Percentiles rank a stretch among this genome's conserved stretches.
Evolutionary conservation across 2,329 filamentous ascomycete genomes (phyloP).

Genomic region (Fusarium vanettenii): DNA sequence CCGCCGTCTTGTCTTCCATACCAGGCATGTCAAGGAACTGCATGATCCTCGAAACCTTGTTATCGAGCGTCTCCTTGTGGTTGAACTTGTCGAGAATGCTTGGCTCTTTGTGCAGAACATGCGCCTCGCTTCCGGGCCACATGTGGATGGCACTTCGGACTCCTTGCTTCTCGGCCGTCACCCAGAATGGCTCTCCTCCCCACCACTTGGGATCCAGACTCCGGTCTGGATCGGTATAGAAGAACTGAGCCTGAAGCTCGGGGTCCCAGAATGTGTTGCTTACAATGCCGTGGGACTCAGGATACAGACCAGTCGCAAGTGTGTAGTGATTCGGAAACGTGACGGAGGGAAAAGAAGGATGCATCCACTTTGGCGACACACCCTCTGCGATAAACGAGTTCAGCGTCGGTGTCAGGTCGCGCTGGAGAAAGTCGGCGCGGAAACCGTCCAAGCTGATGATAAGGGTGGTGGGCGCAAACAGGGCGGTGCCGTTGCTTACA

Average conservation of each 20-base stretch:
- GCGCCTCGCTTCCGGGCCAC: conserved; percentile 97
- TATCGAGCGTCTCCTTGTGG: conserved; percentile 76
- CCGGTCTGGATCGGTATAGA: conserved; percentile 80
- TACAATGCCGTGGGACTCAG: conserved; percentile 92
- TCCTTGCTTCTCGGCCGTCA: conserved; percentile 86
- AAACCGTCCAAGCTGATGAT: conserved; percentile 96
- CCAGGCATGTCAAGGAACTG: conserved; percentile 88
- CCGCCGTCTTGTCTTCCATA: conserved; percentile 65
- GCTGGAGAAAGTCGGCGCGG: conserved; percentile 89
- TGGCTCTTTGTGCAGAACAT: conserved; percentile 79
- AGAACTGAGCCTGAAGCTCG: conserved; percentile 80
- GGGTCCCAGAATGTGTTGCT: conserved; percentile 97
- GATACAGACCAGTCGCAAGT: conserved; percentile 89
- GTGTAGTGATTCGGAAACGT: conserved; percentile 98
- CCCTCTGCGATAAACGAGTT: conserved; percentile 83
- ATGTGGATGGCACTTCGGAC: conserved; percentile 89
- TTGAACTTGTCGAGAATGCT: conserved; percentile 89
- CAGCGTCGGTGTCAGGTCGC: conserved; percentile 84
- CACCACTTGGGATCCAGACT: conserved; percentile 94
- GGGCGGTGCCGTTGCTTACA: conserved; percentile 84
- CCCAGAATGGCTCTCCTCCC: conserved; percentile 94
- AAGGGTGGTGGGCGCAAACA: conserved; percentile 92
- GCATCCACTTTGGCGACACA: conserved; percentile 92
- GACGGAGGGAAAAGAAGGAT: conserved; percentile 92
- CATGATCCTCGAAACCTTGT: conserved; percentile 83